Evolutionary conservation across 306 rosid genomes (phyloP), one percentile per base, ranked within the genome.

Genomic region (Trichosanthes cucumerina): DNA sequence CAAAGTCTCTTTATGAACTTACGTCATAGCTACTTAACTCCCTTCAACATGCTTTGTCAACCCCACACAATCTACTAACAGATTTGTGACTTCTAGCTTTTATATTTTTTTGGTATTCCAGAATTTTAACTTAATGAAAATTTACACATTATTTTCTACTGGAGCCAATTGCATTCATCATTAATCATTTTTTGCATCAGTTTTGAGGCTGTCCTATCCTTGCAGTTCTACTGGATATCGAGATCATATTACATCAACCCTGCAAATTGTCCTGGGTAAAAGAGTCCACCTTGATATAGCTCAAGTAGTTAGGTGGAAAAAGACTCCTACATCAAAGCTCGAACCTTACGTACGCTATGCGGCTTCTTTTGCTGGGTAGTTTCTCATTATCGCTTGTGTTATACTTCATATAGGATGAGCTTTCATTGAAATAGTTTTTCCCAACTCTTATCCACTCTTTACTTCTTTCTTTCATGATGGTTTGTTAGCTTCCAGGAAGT

Each of bases 281-380:
- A 89, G 86, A 80, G 91, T 94, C 73, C 69, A 78, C 86, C 96
- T 94, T 79, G 98, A 94, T 87, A 78, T 94, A 82, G 95, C 97
- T 80, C 98, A 94, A 88, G 89, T 94, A 84, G 95, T 94, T 31
- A 90, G 98, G 86, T 94, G 97, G 98, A 94, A 89, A 88, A 83
- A 64, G 76, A 87, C 89, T 50, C 82, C 92, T 58, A 80, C 86
- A 59, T 90, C 97, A 57, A 80, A 91, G 82, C 84, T 92, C 74
- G 95, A 94, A 84, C 96, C 98, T 78, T 80, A 15, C 54, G 91
- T 90, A 74, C 97, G 95, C 70, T 94, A 92, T 85, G 96, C 98
- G 5, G 97, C 98, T 76, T 90, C 98, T 81, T 94, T 94, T 85
- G 93, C 97, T 74, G 96, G 98, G 98, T 92, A 92, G 72, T 70